Evolutionary conservation across 192 early-diverging fungal genomes (phyloP), one percentile per base, ranked within the genome.

Genomic region (Bifiguratus adelaidae): DNA sequence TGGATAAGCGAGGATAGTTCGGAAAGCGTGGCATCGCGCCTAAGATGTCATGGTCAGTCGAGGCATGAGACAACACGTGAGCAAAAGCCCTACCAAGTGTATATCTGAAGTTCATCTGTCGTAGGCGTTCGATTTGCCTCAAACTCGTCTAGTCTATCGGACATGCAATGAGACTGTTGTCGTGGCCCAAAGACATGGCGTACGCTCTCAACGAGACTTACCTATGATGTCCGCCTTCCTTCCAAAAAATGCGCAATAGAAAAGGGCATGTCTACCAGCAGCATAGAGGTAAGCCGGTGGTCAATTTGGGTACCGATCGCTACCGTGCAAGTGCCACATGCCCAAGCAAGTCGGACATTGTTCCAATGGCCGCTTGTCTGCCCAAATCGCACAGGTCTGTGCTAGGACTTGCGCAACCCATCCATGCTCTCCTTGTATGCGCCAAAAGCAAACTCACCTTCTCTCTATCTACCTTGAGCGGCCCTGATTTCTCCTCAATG

Each of bases 1-100:
- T 60, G 48, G 18, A 81, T 53, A 20, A 81, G 59, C 15, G 64
- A 63, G 2, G 76, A 69, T 8, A 81, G 37, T 60, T 81, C 79
- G 24, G 70, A 62, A 12, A 81, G 55, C 7, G 79, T 73, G 25
- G 77, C 76, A 49, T 81, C 70, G 37, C 65, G 73, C 78, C 76
- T 79, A 60, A 34, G 23, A 7, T 25, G 11, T 20, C 47, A 24
- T 57, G 12, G 3, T 13, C 33, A 15, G 28, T 25, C 11, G 23
- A 32, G 23, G 18, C 21, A 36, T 50, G 36, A 13, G 9, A 15
- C 23, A 13, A 27, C n/a, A 36, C 29, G 0, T 35, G n/a, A 19
- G 7, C 3, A 18, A 8, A 6, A 21, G 18, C 7, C 45, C 36
- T 63, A 78, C 76, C 77, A 80, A 11, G 77, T 80, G 30, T 80